Percentiles rank a stretch among this genome's conserved stretches.
Conservation (phyloP, 352 stramenopile genomes). For the Phytophthora pinifolia region DNA sequence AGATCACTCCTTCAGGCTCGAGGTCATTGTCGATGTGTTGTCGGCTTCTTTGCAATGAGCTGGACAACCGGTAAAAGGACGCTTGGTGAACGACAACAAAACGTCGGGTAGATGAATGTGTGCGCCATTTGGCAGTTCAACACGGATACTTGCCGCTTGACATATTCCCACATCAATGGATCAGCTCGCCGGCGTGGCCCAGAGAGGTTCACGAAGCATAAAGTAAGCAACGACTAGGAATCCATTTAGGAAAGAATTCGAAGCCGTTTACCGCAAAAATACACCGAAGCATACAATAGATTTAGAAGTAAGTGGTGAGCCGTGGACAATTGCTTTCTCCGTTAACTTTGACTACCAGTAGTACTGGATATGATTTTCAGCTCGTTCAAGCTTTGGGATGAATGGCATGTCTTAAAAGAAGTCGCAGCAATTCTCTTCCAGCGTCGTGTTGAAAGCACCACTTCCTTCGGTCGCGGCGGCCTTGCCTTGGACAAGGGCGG, state of each 20-base stretch:
- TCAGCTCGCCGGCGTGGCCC: slow-evolving; percentile 14
- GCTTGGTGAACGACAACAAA: slow-evolving; percentile 36
- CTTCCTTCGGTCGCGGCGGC: too few relatives aligned
- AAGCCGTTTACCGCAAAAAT: neutral
- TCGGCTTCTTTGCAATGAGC: slow-evolving; percentile 38
- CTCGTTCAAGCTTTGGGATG: too few relatives aligned
- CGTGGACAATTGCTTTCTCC: too few relatives aligned
- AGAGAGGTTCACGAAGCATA: slow-evolving; percentile 22
- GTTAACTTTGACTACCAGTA: too few relatives aligned
- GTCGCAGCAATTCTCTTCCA: too few relatives aligned
- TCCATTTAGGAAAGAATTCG: slow-evolving; percentile 4
- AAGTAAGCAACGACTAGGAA: slow-evolving; percentile 3
- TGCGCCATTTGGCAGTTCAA: slow-evolving; percentile 21
- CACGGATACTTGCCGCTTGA: slow-evolving; percentile 19
- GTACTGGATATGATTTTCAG: too few relatives aligned
- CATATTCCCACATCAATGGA: slow-evolving; percentile 10
- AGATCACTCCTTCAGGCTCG: slow-evolving; percentile 46
- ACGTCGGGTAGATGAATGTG: slow-evolving; percentile 39
- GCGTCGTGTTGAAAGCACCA: too few relatives aligned
- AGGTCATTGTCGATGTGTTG: slow-evolving; percentile 24
- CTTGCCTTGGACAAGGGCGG: too few relatives aligned
- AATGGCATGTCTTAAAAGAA: too few relatives aligned
- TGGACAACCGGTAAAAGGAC: slow-evolving; percentile 46
- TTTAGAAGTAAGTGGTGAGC: too few relatives aligned
- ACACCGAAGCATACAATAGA: too few relatives aligned